Evolutionary conservation across 192 early-diverging fungal species (phyloP).

Genomic region (Gigaspora rosea): DNA sequence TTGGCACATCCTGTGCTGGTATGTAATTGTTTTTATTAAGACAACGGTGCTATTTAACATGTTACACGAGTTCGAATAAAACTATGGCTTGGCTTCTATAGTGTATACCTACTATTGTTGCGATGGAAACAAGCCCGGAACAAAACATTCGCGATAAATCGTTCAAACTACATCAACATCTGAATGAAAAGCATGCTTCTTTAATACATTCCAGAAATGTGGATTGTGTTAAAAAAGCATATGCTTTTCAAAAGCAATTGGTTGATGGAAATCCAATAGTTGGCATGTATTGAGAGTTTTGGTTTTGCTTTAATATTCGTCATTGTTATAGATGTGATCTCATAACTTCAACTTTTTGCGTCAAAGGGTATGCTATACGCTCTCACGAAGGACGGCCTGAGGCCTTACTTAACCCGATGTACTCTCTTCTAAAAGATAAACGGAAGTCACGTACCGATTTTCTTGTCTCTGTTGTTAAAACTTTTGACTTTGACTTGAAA

Average conservation of each 20-base stretch:
- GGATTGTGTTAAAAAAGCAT: slow-evolving; percentile 75
- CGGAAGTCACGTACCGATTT: slow-evolving; percentile 73
- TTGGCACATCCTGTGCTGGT: slow-evolving; percentile 85
- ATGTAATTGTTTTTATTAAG: slow-evolving; percentile 16
- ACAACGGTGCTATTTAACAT: too few species aligned
- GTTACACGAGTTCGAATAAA: too few species aligned
- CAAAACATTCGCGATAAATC: slow-evolving; percentile 67
- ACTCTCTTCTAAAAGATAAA: slow-evolving; percentile 66
- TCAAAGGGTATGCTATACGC: slow-evolving; percentile 36
- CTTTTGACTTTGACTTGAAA: slow-evolving; percentile 64
- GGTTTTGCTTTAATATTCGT: neutral
- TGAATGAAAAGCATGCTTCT: slow-evolving; percentile 83
- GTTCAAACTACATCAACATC: slow-evolving; percentile 68
- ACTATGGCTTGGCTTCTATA: slow-evolving; percentile 23
- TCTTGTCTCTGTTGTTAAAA: slow-evolving; percentile 64
- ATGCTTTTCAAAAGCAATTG: slow-evolving; percentile 67
- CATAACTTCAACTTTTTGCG: neutral
- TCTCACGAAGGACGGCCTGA: slow-evolving; percentile 45
- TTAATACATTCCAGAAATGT: slow-evolving; percentile 84
- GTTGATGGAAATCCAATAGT: slow-evolving; percentile 37
- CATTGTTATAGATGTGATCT: neutral
- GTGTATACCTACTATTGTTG: slow-evolving; percentile 88
- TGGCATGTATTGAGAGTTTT: slow-evolving; percentile 41
- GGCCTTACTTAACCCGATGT: slow-evolving; percentile 68
- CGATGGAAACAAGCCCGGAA: slow-evolving; percentile 76